Conservation (phyloP, 306 rosid species). For the Fragaria vesca region DNA sequence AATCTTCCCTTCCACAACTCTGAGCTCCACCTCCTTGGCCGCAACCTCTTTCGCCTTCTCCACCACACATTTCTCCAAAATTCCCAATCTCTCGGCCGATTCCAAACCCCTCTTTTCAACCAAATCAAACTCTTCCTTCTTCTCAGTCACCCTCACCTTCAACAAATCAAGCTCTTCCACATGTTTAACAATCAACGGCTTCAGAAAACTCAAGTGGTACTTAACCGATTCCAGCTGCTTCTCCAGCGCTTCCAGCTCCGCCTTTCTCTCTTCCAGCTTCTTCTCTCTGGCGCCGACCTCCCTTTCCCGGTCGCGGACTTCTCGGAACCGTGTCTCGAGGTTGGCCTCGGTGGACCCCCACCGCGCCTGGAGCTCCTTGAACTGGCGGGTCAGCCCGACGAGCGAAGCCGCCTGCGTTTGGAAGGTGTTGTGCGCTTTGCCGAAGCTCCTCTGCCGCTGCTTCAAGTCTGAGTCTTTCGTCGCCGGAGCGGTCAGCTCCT, state of each 20-base stretch:
- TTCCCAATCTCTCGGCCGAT: constrained; percentile 4
- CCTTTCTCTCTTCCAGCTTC: not conserved
- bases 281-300: not conserved
- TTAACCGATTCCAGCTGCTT: not conserved
- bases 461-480: not conserved
- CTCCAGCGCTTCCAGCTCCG: not conserved
- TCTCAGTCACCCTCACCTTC: constrained; percentile 30
- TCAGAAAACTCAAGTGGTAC: not conserved
- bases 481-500: not conserved
- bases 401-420: not conserved
- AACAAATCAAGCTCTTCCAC: constrained; percentile 29
- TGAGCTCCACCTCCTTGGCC: not conserved
- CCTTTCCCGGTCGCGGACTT: not conserved
- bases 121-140: constrained; percentile 23
- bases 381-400: not conserved
- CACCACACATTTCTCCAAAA: not conserved
- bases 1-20: not conserved
- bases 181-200: constrained; percentile 1
- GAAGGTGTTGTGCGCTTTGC: not conserved
- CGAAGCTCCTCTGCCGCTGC: not conserved
- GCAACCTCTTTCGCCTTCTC: not conserved
- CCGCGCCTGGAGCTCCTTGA: constrained; percentile 5
- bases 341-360: not conserved
- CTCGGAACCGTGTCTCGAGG: not conserved
- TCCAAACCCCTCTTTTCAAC: constrained; percentile 20